Conservation (phyloP, 345 rosid species). For the Eucalyptus pauciflora region DNA sequence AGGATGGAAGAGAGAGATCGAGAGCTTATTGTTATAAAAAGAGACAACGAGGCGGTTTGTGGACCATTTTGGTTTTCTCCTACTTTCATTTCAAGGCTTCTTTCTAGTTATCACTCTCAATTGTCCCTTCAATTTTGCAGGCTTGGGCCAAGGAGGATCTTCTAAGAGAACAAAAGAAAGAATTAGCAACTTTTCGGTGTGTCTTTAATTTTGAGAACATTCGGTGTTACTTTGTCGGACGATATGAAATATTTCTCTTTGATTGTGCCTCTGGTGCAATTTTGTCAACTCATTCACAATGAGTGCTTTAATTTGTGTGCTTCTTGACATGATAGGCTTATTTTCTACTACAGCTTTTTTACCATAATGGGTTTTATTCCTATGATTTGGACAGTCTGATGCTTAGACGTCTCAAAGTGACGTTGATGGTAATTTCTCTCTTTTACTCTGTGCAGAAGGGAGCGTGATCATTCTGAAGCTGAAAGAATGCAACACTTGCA, state of each 20-base stretch:
- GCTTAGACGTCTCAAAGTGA: neutral
- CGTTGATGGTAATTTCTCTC: neutral
- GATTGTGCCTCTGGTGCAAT: neutral
- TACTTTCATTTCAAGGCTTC: neutral
- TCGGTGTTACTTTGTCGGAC: neutral
- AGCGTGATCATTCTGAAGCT: slow-evolving; percentile 96
- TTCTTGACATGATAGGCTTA: neutral
- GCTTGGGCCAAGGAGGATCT: slow-evolving; percentile 98
- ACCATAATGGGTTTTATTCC: neutral
- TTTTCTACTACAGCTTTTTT: neutral
- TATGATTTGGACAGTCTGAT: neutral
- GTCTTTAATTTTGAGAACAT: neutral
- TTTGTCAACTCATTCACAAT: neutral
- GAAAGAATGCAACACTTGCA: slow-evolving; percentile 79
- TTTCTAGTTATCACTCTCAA: neutral
- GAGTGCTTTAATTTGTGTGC: neutral
- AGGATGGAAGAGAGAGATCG: slow-evolving; percentile 78
- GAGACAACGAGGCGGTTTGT: slow-evolving; percentile 84
- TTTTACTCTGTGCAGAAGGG: slow-evolving; percentile 52
- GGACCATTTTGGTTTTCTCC: neutral
- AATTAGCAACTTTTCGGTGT: slow-evolving; percentile 74
- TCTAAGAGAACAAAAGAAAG: slow-evolving; percentile 82
- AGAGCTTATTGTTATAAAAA: slow-evolving; percentile 75
- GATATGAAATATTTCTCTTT: neutral
- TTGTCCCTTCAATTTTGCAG: slow-evolving; percentile 17